Evolutionary conservation across 768 basidiomycete species (phyloP).

Genomic region (Hortiboletus flavorubellus): DNA sequence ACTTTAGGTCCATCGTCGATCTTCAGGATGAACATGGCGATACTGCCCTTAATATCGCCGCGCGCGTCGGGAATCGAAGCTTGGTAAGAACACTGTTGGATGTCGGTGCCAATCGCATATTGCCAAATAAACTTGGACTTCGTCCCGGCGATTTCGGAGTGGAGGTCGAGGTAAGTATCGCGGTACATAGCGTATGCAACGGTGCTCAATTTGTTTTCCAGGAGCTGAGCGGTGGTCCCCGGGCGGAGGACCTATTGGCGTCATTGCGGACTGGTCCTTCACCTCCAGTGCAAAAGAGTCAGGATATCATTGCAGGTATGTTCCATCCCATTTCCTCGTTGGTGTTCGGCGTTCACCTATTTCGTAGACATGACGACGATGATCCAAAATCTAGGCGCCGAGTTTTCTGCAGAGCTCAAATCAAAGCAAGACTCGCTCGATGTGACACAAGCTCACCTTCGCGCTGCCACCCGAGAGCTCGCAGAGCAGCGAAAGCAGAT

Average conservation of each 20-base stretch:
- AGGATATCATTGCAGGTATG: slow-evolving; percentile 78
- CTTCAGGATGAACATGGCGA: slow-evolving; percentile 94
- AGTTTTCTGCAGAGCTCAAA: slow-evolving; percentile 83
- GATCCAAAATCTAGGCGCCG: slow-evolving; percentile 72
- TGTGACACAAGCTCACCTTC: slow-evolving; percentile 80
- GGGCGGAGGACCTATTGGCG: slow-evolving; percentile 78
- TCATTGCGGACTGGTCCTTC: slow-evolving; percentile 71
- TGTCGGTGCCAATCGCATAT: slow-evolving; percentile 85
- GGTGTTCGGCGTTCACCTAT: slow-evolving; percentile 7
- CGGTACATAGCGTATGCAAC: background rate
- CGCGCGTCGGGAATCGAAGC: slow-evolving; percentile 86
- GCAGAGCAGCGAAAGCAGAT: slow-evolving; percentile 89
- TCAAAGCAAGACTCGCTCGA: slow-evolving; percentile 86
- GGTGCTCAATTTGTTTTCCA: slow-evolving; percentile 24
- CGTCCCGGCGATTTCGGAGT: slow-evolving; percentile 94
- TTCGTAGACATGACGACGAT: slow-evolving; percentile 75
- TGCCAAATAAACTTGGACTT: slow-evolving; percentile 91
- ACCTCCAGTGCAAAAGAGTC: slow-evolving; percentile 80
- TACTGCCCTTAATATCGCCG: slow-evolving; percentile 93
- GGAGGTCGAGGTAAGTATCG: slow-evolving; percentile 70
- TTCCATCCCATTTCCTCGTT: background rate
- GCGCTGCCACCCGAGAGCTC: slow-evolving; percentile 85
- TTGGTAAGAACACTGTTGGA: slow-evolving; percentile 85
- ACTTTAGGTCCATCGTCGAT: slow-evolving; percentile 80
- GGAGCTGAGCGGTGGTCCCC: slow-evolving; percentile 68